Percentiles rank a stretch among this genome's conserved stretches.
These are phyloP conservation scores for Aspergillus phoenicis DNA, from an alignment of 2,329 filamentous ascomycete species.

Conservation along the genomic window DNA sequence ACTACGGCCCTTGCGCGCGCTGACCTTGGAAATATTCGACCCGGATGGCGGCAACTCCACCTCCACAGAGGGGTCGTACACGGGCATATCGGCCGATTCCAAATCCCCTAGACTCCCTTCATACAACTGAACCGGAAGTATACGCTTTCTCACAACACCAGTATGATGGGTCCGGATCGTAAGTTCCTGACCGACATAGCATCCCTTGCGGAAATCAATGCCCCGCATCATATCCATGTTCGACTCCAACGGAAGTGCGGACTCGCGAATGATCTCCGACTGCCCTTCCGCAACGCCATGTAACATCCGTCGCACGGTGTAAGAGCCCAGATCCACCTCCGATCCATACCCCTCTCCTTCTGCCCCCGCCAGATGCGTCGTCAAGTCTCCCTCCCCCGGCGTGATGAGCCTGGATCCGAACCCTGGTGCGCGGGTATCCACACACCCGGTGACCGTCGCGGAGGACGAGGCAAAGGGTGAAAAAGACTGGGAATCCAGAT, in stretches of 20 bases:
- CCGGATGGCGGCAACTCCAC: conserved; percentile 39
- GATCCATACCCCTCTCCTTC: conserved; percentile 46
- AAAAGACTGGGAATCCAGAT: conserved; percentile 36
- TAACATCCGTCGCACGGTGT: conserved; percentile 76
- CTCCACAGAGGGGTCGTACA: conserved; percentile 34
- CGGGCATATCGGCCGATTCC: conserved; percentile 54
- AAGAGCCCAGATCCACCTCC: conserved; percentile 59
- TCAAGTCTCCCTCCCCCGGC: conserved; percentile 38
- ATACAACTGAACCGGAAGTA: conserved; percentile 80
- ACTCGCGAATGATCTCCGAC: conserved; percentile 70
- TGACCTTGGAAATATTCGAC: conserved; percentile 57
- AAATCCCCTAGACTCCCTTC: conserved; percentile 43
- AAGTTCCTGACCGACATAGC: conserved; percentile 94
- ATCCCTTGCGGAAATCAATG: conserved; percentile 93
- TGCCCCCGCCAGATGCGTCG: conserved; percentile 35
- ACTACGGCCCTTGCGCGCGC: conserved; percentile 61
- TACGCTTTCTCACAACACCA: conserved; percentile 86
- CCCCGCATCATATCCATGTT: conserved; percentile 85
- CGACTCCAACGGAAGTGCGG: conserved; percentile 79
- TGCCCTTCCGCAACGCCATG: conserved; percentile 84
- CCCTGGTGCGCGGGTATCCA: conserved; percentile 44
- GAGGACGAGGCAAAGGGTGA: conserved; percentile 32
- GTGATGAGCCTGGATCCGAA: conserved; percentile 45
- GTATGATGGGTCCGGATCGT: conserved; percentile 95
- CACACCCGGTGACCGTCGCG: conserved; percentile 36